Conservation (phyloP, 106 monocot genomes). For the Platanthera guangdongensis region DNA sequence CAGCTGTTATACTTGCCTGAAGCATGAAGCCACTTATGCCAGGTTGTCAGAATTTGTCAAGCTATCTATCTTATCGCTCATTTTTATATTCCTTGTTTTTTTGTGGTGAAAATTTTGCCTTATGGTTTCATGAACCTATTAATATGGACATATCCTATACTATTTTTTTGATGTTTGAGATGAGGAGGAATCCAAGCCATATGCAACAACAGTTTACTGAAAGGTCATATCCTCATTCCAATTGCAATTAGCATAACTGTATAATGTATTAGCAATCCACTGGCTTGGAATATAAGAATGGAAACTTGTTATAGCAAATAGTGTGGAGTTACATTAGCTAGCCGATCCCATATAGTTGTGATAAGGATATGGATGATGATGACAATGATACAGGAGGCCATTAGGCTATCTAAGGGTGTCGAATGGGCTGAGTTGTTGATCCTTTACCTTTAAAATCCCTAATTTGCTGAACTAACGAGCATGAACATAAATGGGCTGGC, state of each 20-base stretch:
- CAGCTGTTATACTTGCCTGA: background rate
- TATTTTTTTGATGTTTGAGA: background rate
- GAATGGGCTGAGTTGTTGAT: background rate
- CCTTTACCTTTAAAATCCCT: background rate
- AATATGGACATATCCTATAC: background rate
- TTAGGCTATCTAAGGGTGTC: background rate
- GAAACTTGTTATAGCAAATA: background rate
- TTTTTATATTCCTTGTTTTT: no score
- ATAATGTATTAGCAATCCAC: background rate
- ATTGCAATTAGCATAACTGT: background rate
- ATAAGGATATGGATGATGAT: no score
- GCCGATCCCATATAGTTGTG: no score
- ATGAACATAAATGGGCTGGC: no score
- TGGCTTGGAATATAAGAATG: background rate
- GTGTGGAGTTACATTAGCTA: background rate
- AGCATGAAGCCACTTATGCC: no score
- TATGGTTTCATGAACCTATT: background rate
- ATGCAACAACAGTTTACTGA: background rate
- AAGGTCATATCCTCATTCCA: background rate
- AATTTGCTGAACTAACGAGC: no score
- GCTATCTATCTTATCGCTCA: no score
- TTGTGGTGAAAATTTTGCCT: background rate
- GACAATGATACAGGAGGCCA: background rate
- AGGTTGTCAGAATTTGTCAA: no score
- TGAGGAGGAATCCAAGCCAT: background rate